A percentile compares a stretch with the other conserved stretches of the same genome.
Conservation (phyloP, 2,329 filamentous ascomycete genomes). For the Neofusicoccum sp. region DNA sequence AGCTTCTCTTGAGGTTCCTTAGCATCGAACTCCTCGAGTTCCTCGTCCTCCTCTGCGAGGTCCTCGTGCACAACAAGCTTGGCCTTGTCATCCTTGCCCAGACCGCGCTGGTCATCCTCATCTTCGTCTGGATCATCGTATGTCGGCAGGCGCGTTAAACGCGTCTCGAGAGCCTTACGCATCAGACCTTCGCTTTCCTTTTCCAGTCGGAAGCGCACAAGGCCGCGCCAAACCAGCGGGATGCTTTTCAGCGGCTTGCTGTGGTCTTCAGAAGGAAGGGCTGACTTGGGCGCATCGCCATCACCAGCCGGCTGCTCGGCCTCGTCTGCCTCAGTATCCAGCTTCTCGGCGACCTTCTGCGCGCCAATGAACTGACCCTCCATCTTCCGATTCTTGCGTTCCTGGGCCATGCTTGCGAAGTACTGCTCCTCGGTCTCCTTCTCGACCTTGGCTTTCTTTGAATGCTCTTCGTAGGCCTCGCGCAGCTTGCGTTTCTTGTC, state of each 20-base stretch:
- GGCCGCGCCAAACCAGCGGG: constrained; percentile 77
- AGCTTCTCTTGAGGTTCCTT: constrained; percentile 69
- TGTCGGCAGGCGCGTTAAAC: constrained; percentile 62
- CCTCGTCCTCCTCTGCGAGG: constrained; percentile 75
- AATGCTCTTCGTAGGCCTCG: constrained; percentile 38
- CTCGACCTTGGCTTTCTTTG: constrained; percentile 41
- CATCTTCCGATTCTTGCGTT: constrained; percentile 42
- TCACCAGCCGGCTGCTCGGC: constrained; percentile 28
- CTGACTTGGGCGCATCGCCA: constrained; percentile 25
- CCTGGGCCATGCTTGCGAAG: constrained; percentile 35
- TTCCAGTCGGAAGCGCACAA: constrained; percentile 70
- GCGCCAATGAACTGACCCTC: constrained; percentile 75
- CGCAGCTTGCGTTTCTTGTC: constrained; percentile 73
- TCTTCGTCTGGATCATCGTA: constrained; percentile 73
- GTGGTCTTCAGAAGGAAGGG: constrained; percentile 24
- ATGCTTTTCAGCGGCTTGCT: constrained; percentile 65
- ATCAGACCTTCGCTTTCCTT: constrained; percentile 68
- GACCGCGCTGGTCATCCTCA: constrained; percentile 69
- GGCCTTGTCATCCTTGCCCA: constrained; percentile 60
- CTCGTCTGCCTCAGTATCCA: constrained; percentile 61
- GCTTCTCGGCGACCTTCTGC: constrained; percentile 78
- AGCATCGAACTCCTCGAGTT: constrained; percentile 78
- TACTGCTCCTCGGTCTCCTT: constrained; percentile 49
- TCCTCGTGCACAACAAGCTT: constrained; percentile 65
- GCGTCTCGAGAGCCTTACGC: constrained; percentile 67